Evolutionary conservation across 2,329 filamentous ascomycete species (phyloP), one percentile per base, ranked within the genome.

Genomic region (Cytospora leucostoma): DNA sequence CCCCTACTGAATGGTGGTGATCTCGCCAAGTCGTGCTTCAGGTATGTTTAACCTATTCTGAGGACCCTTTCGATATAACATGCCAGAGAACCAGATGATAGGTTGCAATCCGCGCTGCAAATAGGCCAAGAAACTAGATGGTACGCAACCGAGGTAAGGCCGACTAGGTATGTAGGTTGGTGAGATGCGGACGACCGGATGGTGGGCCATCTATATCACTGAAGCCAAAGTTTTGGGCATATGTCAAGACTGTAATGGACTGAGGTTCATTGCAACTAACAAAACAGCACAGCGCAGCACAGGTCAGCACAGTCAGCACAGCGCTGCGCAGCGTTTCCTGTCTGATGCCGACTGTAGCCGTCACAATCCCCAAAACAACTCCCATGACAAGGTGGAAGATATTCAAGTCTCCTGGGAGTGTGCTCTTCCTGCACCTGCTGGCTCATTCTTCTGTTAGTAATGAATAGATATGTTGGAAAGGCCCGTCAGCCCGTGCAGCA

Each of bases 401-500:
- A 17, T 21, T 27, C 27, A 27, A 27, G 38, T 55, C 58, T 49
- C 27, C 44, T 53, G 47, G 13, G 32, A 19, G 32, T 56, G 52
- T 49, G 52, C 53, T 56, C 50, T 33, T 12, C 51, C 7, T 51
- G 56, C 27, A 27, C 27, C 33, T 49, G 47, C 38, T 50, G 35
- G 38, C 50, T 37, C 38, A 15, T 47, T 49, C 37, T 55, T 27
- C 27, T 27, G 27, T 27, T 27, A 49, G 58, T 61, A 27, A 27
- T 3, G 27, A 3, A 27, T 61, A 51, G 37, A 61, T 40, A 55
- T 65, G 64, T 63, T 38, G 64, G 64, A 57, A 57, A 58, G 57
- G n/a, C 53, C 61, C 54, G 61, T 38, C 61, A 54, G 50, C 61
- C 61, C 64, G 61, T 57, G 53, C 61, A 63, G 61, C 64, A 37